These are phyloP conservation scores for Boletus tylopilopsis DNA, from an alignment of 768 basidiomycete genomes.

Conservation along the genomic window DNA sequence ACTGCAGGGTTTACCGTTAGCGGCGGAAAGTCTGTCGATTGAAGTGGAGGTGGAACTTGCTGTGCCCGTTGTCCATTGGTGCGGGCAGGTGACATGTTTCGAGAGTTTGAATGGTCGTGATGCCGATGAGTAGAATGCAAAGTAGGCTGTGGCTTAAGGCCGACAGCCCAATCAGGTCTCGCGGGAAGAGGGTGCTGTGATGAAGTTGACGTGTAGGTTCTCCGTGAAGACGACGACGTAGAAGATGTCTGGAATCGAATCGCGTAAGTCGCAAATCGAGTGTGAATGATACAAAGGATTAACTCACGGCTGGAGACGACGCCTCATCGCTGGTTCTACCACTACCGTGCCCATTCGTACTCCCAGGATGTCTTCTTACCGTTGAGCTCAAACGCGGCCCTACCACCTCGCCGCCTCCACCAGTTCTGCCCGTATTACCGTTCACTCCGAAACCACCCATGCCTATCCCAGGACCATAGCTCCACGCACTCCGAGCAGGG, in stretches of 20 bases:
- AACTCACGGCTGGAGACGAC: slow-evolving; percentile 71
- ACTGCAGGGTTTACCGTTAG: slow-evolving; percentile 41
- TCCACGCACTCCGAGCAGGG: slow-evolving; percentile 57
- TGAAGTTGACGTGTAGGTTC: slow-evolving; percentile 69
- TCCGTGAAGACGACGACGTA: slow-evolving; percentile 75
- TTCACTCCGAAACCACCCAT: slow-evolving; percentile 41
- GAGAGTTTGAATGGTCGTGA: slow-evolving; percentile 45
- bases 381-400: slow-evolving; percentile 60
- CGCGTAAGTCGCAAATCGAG: slow-evolving; percentile 6
- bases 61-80: slow-evolving; percentile 34
- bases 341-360: slow-evolving; percentile 49
- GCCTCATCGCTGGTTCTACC: slow-evolving; percentile 70
- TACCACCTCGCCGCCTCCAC: slow-evolving; percentile 43
- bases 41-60: slow-evolving; percentile 40
- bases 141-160: slow-evolving; percentile 72
- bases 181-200: slow-evolving; percentile 79
- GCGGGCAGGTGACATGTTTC: slow-evolving; percentile 38
- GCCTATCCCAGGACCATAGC: slow-evolving; percentile 61
- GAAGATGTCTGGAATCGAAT: slow-evolving; percentile 58
- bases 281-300: neutral
- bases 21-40: slow-evolving; percentile 70
- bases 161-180: slow-evolving; percentile 87
- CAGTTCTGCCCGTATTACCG: slow-evolving; percentile 21
- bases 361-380: slow-evolving; percentile 47
- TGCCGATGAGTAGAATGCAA: slow-evolving; percentile 52